Base-by-base conservation (phyloP, 352 stramenopile species). In the Elongisporangium undulatum region DNA sequence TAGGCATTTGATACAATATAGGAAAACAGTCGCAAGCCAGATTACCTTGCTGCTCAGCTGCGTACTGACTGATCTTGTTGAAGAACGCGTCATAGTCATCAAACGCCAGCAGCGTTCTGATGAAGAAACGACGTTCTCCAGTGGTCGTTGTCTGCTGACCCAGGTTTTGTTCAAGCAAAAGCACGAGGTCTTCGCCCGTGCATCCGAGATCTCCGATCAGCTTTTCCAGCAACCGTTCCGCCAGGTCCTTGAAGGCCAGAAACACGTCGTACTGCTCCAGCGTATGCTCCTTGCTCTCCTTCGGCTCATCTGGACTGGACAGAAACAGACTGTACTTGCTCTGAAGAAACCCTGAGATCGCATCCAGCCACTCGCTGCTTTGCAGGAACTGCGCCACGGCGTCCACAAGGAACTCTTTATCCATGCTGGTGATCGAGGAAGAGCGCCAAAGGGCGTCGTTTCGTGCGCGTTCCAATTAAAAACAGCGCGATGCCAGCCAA, bases 381-480 rank as follows among this genome's bases (percentile, higher is more conserved):
- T 90, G 72, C 39, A 93, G 59, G 56, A 89, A 93, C 64, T 93
- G 74, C 55, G 74, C 76, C 29, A 90, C 74, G 0, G 81, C 83
- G 57, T 91, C 83, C 51, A 93, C 65, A 38, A 93, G 62, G 61
- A 93, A 93, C 16, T 80, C 76, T 49, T 86, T 89, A n/a, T 81
- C 69, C 57, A 67, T 67, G 34, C 19, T 52, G 16, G 4, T 53
- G 29, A 53, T 55, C 12, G 23, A 26, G 12, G 23, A 41, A 9
- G 29, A 41, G 29, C 8, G 4, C 29, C 29, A 41, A 34, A 34
- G n/a, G 24, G 24, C 24, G 24, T 34, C 24, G 24, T 34, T 15
- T 41, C 49, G 13, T 15, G 49, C 49, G 19, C 13, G 49, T 24
- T 26, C 19, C 19, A n/a, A 55, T 60, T 54, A 49, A 60, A 60